Evolutionary conservation across 2,329 filamentous ascomycete genomes (phyloP).

Genomic region (Elsinoe perseae): DNA sequence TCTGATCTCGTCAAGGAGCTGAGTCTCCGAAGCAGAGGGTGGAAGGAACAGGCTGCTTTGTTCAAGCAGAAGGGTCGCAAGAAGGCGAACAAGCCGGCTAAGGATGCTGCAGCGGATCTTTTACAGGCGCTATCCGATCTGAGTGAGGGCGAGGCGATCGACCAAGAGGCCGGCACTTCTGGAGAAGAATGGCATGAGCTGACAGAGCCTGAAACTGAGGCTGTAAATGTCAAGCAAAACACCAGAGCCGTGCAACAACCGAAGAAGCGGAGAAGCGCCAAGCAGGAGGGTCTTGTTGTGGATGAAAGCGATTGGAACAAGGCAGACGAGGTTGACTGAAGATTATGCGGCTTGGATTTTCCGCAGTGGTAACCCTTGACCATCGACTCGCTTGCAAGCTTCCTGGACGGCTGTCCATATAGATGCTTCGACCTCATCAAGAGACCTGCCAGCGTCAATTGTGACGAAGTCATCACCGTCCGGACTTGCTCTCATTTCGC

Average conservation of each 20-base stretch:
- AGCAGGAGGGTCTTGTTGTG: constrained; percentile 32
- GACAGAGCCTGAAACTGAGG: background rate
- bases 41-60: constrained; percentile 61
- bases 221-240: constrained; percentile 19
- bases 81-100: constrained; percentile 1
- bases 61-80: constrained; percentile 46
- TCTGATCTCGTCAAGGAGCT: constrained; percentile 73
- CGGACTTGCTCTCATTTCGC: constrained; percentile 40
- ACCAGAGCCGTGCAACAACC: background rate
- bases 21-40: constrained; percentile 62
- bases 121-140: constrained; percentile 8
- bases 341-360: background rate
- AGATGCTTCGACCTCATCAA: constrained; percentile 44
- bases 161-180: constrained; percentile 10
- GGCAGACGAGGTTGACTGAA: constrained; percentile 32
- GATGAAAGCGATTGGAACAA: constrained; percentile 51
- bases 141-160: background rate
- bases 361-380: constrained; percentile 8
- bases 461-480: constrained; percentile 46
- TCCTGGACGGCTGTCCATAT: constrained; percentile 24
- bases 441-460: constrained; percentile 47
- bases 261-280: background rate
- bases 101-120: constrained; percentile 6
- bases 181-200: constrained; percentile 13
- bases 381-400: constrained; percentile 17